Percentiles rank a stretch among this genome's conserved stretches.
These are phyloP conservation scores for Canavalia gladiata DNA, from an alignment of 306 rosid genomes.

Conservation along the genomic window DNA sequence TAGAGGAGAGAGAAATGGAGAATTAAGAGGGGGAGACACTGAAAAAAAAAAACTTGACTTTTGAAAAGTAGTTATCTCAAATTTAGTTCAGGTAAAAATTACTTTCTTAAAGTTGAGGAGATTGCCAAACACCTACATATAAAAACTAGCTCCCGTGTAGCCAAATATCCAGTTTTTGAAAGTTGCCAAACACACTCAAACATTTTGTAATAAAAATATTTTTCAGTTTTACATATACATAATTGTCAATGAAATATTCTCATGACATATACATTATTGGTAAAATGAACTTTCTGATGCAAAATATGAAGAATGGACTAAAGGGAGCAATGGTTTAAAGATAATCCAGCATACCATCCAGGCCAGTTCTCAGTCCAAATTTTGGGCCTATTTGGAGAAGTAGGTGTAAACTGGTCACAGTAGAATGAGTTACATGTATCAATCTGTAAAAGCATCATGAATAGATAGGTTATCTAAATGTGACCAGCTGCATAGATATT, in stretches of 20 bases:
- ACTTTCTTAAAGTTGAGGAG: conserved; percentile 9
- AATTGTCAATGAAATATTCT: conserved; percentile 18
- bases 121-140: conserved; percentile 11
- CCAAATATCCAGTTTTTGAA: background rate
- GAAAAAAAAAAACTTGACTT: background rate
- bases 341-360: conserved; percentile 76
- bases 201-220: background rate
- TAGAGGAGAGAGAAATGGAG: background rate
- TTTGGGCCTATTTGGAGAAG: conserved; percentile 86
- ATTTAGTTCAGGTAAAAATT: background rate
- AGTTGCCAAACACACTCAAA: background rate
- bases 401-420: conserved; percentile 89
- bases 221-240: conserved; percentile 13
- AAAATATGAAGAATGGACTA: conserved; percentile 37
- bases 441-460: conserved; percentile 67
- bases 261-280: conserved; percentile 23
- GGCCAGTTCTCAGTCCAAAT: conserved; percentile 99
- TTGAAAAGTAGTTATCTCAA: background rate
- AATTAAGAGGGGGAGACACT: background rate
- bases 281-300: conserved; percentile 14
- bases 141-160: background rate
- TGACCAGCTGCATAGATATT: conserved; percentile 32
- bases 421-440: conserved; percentile 93
- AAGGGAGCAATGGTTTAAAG: conserved; percentile 24
- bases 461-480: conserved; percentile 37